Conservation (phyloP, 1,139 yeast genomes). For the Yamadazyma sp. region DNA sequence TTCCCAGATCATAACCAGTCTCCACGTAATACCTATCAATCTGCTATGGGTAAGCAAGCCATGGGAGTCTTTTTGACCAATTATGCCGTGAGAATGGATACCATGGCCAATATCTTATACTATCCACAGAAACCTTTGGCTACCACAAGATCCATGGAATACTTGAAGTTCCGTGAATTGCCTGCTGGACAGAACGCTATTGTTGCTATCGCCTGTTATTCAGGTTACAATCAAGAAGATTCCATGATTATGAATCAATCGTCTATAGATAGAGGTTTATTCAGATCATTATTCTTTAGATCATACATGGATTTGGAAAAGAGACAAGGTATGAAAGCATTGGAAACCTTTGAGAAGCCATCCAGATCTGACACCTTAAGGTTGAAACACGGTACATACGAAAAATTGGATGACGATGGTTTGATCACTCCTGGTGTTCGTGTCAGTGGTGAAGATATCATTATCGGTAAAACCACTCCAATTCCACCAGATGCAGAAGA, state of each 20-base stretch:
- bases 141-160: constrained; percentile 98
- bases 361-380: constrained; percentile 91
- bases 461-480: constrained; percentile 97
- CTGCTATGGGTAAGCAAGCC: constrained; percentile 99
- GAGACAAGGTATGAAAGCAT: constrained; percentile 96
- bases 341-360: constrained; percentile 95
- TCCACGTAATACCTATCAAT: constrained; percentile 98
- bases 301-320: constrained; percentile 99
- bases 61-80: constrained; percentile 99
- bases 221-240: constrained; percentile 99
- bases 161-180: constrained; percentile 91
- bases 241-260: constrained; percentile 99
- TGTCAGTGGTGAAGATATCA: constrained; percentile 97
- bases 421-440: constrained; percentile 97
- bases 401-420: constrained; percentile 97
- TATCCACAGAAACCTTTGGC: constrained; percentile 99
- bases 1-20: constrained; percentile 99
- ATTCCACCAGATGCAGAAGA: constrained; percentile 98
- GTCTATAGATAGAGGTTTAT: constrained; percentile 93
- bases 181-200: constrained; percentile 99
- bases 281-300: constrained; percentile 92
- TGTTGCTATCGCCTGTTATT: constrained; percentile 96
- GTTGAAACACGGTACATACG: constrained; percentile 97
- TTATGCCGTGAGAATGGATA: constrained; percentile 96
- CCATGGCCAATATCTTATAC: constrained; percentile 96